A percentile compares a stretch with the other conserved stretches of the same genome.
phyloP scores from a whole-genome alignment of 192 early-diverging fungal genomes.

The Rhizophagus clarus region DNA sequence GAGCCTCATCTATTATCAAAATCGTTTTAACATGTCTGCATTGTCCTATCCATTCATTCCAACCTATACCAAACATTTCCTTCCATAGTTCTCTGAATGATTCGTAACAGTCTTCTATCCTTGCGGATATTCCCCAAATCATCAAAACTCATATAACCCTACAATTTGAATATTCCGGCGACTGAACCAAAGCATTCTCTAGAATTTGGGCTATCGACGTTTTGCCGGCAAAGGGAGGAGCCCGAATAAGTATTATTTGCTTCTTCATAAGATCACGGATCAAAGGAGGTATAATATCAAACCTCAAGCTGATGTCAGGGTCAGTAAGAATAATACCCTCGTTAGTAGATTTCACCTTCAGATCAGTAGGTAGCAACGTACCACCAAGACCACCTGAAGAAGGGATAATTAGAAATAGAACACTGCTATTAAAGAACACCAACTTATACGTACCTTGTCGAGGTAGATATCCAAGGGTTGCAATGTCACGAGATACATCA shows the following conservation, averaged over 20 bases:
- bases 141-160: constrained; percentile 23
- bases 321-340: constrained; percentile 3
- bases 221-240: constrained; percentile 17
- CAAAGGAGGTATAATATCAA: neutral
- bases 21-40: constrained; percentile 16
- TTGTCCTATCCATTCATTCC: constrained; percentile 26
- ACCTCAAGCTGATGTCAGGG: constrained; percentile 1
- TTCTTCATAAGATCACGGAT: neutral
- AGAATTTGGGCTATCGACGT: constrained; percentile 14
- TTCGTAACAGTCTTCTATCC: neutral
- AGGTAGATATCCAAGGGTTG: neutral
- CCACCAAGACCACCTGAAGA: constrained; percentile 17
- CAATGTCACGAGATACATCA: constrained; percentile 1
- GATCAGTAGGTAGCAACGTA: neutral
- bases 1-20: neutral
- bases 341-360: neutral
- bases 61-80: neutral
- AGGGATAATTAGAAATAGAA: neutral
- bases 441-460: constrained; percentile 6
- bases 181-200: neutral
- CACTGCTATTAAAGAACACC: neutral
- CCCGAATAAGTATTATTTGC: neutral
- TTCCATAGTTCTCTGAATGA: constrained; percentile 3
- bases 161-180: constrained; percentile 2
- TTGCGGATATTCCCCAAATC: constrained; percentile 16